Conservation (phyloP, 345 rosid genomes). For the Syzygium jambos region DNA sequence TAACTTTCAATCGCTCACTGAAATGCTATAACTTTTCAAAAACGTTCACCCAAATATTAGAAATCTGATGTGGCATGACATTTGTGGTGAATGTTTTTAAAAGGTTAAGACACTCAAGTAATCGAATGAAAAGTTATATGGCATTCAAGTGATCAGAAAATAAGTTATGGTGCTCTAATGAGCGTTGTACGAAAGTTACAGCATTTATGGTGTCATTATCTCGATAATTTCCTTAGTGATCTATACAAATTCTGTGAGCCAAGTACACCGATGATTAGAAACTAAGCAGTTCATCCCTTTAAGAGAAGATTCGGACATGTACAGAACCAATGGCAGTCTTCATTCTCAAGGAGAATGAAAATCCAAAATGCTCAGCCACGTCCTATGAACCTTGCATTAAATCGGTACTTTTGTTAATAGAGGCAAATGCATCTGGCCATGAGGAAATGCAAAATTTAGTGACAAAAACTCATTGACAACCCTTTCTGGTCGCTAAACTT, state of each 20-base stretch:
- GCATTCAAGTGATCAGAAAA: too few relatives aligned
- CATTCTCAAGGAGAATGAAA: background rate
- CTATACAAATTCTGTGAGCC: background rate
- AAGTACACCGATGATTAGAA: background rate
- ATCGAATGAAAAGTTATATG: too few relatives aligned
- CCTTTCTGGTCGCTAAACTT: too few relatives aligned
- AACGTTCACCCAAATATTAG: too few relatives aligned
- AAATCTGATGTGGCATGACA: too few relatives aligned
- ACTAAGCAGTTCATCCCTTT: background rate
- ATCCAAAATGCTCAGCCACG: background rate
- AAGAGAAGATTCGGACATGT: background rate
- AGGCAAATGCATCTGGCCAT: background rate
- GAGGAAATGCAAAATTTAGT: background rate
- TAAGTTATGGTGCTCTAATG: background rate
- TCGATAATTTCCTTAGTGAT: background rate
- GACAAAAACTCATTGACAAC: background rate
- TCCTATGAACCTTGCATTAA: background rate
- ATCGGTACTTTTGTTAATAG: background rate
- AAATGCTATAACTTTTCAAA: too few relatives aligned
- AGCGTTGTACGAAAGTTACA: too few relatives aligned
- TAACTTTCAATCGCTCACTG: too few relatives aligned
- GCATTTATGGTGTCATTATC: background rate
- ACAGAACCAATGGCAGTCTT: background rate
- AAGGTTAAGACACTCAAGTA: too few relatives aligned
- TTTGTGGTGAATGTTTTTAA: too few relatives aligned